Evolutionary conservation across 306 rosid species (phyloP).

Genomic region (Glycine latifolia): DNA sequence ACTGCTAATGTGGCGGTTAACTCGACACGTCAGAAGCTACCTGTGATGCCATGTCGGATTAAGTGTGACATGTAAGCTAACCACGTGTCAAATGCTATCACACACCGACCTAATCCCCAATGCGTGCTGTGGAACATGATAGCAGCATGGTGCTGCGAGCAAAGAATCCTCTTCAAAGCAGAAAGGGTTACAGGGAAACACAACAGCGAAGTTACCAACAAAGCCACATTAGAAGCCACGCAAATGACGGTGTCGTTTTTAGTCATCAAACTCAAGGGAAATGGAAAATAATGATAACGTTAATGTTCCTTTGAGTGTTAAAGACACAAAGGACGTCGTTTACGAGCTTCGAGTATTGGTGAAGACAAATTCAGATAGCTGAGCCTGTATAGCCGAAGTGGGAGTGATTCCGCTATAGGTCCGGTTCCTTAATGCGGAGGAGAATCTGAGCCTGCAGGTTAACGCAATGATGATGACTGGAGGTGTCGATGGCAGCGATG

Average conservation of each 20-base stretch:
- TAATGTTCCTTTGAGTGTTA: slow-evolving; percentile 36
- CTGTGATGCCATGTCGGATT: no score
- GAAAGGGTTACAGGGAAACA: slow-evolving; percentile 43
- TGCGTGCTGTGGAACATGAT: slow-evolving; percentile 70
- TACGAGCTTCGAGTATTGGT: slow-evolving; percentile 80
- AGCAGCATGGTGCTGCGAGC: slow-evolving; percentile 84
- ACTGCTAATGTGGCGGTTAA: no score
- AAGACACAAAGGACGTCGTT: slow-evolving; percentile 63
- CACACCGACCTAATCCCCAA: slow-evolving; percentile 78
- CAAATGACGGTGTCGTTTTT: slow-evolving; percentile 78
- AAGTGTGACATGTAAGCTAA: no score
- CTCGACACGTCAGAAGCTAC: no score
- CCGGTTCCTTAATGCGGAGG: slow-evolving; percentile 51
- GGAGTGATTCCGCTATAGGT: slow-evolving; percentile 81
- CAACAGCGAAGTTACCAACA: slow-evolving; percentile 55
- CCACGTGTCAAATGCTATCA: slow-evolving; percentile 75
- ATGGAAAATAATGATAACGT: no score
- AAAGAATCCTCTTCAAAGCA: slow-evolving; percentile 66
- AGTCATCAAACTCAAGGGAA: slow-evolving; percentile 60
- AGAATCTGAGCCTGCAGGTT: slow-evolving; percentile 67
- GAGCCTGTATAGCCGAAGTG: slow-evolving; percentile 79
- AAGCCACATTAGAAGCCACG: slow-evolving; percentile 79
- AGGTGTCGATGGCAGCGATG: slow-evolving; percentile 53
- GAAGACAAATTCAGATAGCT: slow-evolving; percentile 79
- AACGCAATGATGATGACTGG: slow-evolving; percentile 81